Conservation (phyloP, 805 yeast genomes). For the Lipomyces yamanashiensis region DNA sequence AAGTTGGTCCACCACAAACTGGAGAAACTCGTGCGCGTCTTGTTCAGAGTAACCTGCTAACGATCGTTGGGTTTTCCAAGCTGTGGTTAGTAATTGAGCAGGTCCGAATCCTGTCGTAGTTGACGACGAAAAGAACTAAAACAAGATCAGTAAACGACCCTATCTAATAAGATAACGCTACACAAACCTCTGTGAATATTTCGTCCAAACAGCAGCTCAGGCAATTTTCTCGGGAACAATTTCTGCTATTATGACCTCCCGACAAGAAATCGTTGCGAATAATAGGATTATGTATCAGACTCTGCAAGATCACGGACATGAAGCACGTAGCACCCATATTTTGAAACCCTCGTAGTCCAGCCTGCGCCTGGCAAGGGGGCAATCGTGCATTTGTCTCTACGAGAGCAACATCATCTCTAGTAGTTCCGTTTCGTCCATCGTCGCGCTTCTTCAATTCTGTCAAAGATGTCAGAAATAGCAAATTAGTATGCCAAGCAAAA, state of each 20-base stretch:
- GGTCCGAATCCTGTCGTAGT: constrained; percentile 76
- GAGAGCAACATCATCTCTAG: constrained; percentile 26
- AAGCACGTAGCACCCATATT: constrained; percentile 98
- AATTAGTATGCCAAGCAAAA: not conserved
- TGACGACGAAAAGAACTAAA: constrained; percentile 63
- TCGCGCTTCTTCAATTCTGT: constrained; percentile 14
- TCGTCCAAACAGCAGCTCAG: constrained; percentile 84
- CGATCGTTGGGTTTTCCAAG: constrained; percentile 83
- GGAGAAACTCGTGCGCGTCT: constrained; percentile 98
- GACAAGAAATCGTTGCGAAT: constrained; percentile 76
- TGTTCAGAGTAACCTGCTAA: constrained; percentile 96
- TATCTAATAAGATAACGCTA: not conserved
- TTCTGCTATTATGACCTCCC: constrained; percentile 69
- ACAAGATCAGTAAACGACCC: not conserved
- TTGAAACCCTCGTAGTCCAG: constrained; percentile 86
- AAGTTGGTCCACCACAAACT: constrained; percentile 82
- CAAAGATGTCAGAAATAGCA: not conserved
- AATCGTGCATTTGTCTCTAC: constrained; percentile 23
- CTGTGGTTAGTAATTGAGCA: constrained; percentile 75
- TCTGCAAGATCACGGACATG: constrained; percentile 91
- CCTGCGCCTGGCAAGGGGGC: constrained; percentile 39
- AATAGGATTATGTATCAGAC: constrained; percentile 87
- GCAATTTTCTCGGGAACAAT: constrained; percentile 53
- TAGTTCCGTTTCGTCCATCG: not conserved
- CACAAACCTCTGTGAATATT: constrained; percentile 59